Base-by-base conservation (phyloP, 257 asterid genomes). In the Marsdenia floribunda region DNA sequence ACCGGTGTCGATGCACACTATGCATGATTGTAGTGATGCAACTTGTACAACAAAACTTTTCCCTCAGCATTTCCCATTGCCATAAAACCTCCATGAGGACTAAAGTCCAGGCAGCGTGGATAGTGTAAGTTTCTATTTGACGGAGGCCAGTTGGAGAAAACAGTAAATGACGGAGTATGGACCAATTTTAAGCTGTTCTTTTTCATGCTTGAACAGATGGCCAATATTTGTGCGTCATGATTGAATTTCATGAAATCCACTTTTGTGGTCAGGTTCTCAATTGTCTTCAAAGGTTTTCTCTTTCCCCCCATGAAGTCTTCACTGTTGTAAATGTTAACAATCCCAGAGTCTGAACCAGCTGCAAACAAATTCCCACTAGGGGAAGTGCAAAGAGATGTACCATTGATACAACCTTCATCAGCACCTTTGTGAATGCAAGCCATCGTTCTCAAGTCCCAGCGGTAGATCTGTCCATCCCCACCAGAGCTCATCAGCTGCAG, bases 71-170 rank as follows among this genome's bases (percentile, higher is more conserved):
- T 89, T 21, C 97, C 98, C 84, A 86, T 53, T 0, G 96, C 92
- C 97, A 94, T 88, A 61, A 89, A 94, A 55, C 99, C 99, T 49
- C 99, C 97, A 38, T 73, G 91, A 67, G 99, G 99, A 82, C 99
- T 92, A 75, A 90, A 92, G 75, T 94, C 99, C 82, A 86, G 44
- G 73, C 96, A 92, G 60, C 84, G 84, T 0, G 99, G 95, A 77
- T 92, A 84, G 10, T 79, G 86, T 77, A 87, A 71, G 0, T 68
- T 40, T 79, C 83, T 82, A 67, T 87, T 88, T 21, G 83, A 50
- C 1, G 85, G 89, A 38, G 98, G 99, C 96, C 96, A 94, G 87
- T 94, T 94, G 14, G 97, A 85, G 86, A 92, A 94, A 72, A 87
- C 97, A 5, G 86, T 89, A 66, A 81, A 78, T 0, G 97, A 85